Base-by-base conservation (phyloP, 352 stramenopile genomes). In the Blastocystis sp. region DNA sequence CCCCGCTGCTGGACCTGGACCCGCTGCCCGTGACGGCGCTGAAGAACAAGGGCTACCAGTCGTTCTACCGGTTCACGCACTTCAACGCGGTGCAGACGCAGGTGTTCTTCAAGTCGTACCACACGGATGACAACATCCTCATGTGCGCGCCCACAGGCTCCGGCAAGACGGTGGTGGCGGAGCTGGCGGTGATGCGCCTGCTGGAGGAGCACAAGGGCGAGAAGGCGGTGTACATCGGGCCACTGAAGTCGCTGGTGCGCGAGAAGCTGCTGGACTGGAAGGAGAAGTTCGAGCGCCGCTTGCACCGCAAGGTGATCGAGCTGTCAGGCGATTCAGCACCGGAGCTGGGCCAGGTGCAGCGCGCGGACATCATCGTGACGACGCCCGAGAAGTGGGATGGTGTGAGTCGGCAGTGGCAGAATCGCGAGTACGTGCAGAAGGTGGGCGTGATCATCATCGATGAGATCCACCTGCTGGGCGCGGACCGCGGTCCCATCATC, bases 381-480 rank as follows among this genome's bases (percentile, higher is more conserved):
- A 99, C 97, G 4, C 95, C 96, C 1, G 96, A 98, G 82, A 98
- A 98, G 88, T 98, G 95, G 95, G 96, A 99, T 91, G 89, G 97
- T 7, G 92, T 99, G 62, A 98, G 95, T 41, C 92, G 97, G 84
- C 94, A 93, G 53, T 97, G 93, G 90, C 90, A 91, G 28, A 90
- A 94, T 53, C 92, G 93, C 40, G 91, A 92, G 56, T 90, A 95
- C 67, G 94, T 94, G 91, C 79, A 89, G 88, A 91, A 90, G 90
- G 93, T 92, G 86, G 92, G 90, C 10, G 92, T 99, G 10, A 92
- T 99, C 10, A 92, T 99, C 41, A 93, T 98, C 38, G 95, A 99
- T 89, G 96, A 99, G 88, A 96, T 99, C 84, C 97, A 99, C 91
- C 91, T 99, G 40, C 92, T 99, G 3, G 94, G 94, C 48, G 95